Evolutionary conservation across 1,139 yeast genomes (phyloP).

Genomic region (Yamadazyma buinensis): DNA sequence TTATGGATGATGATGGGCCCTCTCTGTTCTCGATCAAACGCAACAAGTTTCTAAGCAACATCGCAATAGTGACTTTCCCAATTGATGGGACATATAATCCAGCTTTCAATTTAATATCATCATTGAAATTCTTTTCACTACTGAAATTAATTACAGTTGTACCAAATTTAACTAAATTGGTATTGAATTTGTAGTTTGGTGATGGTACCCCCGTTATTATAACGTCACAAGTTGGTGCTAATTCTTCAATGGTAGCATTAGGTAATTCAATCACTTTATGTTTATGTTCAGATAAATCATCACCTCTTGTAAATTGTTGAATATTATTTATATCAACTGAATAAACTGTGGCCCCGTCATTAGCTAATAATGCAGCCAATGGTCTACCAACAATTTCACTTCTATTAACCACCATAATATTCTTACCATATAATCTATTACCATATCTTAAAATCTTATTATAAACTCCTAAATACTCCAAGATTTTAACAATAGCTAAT

Average conservation of each 20-base stretch:
- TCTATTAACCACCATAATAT: slow-evolving; percentile 83
- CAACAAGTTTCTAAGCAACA: slow-evolving; percentile 83
- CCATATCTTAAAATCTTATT: slow-evolving; percentile 81
- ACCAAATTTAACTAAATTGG: slow-evolving; percentile 75
- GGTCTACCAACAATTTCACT: slow-evolving; percentile 98
- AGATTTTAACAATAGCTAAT: slow-evolving; percentile 85
- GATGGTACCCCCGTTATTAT: slow-evolving; percentile 95
- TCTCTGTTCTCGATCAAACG: slow-evolving; percentile 65
- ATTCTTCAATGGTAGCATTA: slow-evolving; percentile 50
- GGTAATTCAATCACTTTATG: slow-evolving; percentile 77
- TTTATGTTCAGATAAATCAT: slow-evolving; percentile 74
- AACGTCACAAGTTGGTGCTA: slow-evolving; percentile 79
- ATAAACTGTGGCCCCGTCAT: slow-evolving; percentile 95
- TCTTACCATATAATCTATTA: slow-evolving; percentile 88
- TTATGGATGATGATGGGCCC: too few species aligned
- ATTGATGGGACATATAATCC: slow-evolving; percentile 91
- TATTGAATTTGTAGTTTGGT: slow-evolving; percentile 77
- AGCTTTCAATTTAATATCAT: slow-evolving; percentile 76
- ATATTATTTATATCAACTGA: slow-evolving; percentile 85
- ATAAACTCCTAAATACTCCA: slow-evolving; percentile 87
- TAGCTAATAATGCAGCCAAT: slow-evolving; percentile 89
- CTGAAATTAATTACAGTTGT: slow-evolving; percentile 90
- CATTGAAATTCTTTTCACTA: slow-evolving; percentile 81
- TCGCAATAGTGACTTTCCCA: slow-evolving; percentile 93
- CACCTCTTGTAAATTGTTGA: slow-evolving; percentile 92